phyloP scores from a whole-genome alignment of 2,329 filamentous ascomycete genomes.

The Dendryphion nanum region DNA sequence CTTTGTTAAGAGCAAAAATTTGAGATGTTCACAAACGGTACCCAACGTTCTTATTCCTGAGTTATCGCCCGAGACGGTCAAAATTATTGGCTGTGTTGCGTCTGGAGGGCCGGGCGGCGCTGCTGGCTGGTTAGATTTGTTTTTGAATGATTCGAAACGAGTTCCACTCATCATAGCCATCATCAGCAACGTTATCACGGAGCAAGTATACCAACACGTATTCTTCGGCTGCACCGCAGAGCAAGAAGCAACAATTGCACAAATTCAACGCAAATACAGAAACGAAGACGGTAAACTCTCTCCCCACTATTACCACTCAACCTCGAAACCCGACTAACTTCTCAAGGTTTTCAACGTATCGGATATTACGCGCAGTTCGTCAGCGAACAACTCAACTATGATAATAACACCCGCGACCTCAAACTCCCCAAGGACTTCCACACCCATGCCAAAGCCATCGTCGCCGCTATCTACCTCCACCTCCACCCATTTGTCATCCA shows the following conservation, averaged over 20 bases:
- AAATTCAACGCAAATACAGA: constrained; percentile 9
- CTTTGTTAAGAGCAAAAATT: not conserved
- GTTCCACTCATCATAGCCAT: constrained; percentile 23
- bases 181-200: constrained; percentile 27
- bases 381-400: constrained; percentile 3
- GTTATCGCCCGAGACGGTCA: constrained; percentile 15
- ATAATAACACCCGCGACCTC: not conserved
- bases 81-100: constrained; percentile 24
- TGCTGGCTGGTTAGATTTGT: constrained; percentile 25
- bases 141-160: constrained; percentile 15
- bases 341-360: constrained; percentile 20
- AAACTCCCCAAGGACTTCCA: constrained; percentile 21
- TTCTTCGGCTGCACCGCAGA: constrained; percentile 21
- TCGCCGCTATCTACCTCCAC: constrained; percentile 17
- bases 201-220: constrained; percentile 27
- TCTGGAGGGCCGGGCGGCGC: constrained; percentile 21
- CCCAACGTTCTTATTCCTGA: constrained; percentile 1
- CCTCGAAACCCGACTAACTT: constrained; percentile 3
- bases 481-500: constrained; percentile 16
- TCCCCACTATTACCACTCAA: not conserved
- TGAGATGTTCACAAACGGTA: not conserved
- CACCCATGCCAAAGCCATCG: constrained; percentile 17
- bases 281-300: constrained; percentile 22
- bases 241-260: constrained; percentile 5
- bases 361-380: constrained; percentile 10